Percentiles rank a stretch among this genome's conserved stretches.
These are phyloP conservation scores for Penicillium nucicola DNA, from an alignment of 495 filamentous ascomycete genomes.

Conservation along the genomic window DNA sequence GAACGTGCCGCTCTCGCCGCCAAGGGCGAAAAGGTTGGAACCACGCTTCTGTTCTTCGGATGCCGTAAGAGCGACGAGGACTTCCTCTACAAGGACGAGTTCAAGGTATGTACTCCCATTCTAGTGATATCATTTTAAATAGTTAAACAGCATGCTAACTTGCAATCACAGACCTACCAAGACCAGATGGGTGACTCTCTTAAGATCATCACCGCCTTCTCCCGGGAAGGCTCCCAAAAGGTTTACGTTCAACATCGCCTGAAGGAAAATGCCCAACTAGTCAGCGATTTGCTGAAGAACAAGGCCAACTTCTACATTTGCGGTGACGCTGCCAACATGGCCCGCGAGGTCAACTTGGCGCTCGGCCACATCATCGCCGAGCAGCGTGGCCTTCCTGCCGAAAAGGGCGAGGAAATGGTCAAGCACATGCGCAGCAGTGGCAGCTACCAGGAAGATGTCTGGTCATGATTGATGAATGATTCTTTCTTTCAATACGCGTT, in stretches of 20 bases:
- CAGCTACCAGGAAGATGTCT: constrained; percentile 97
- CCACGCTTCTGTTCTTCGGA: constrained; percentile 90
- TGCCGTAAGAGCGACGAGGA: constrained; percentile 84
- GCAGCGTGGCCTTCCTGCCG: constrained; percentile 73
- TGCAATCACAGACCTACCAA: constrained; percentile 71
- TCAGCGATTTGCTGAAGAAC: constrained; percentile 87
- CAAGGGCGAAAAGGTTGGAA: constrained; percentile 80
- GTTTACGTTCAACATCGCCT: constrained; percentile 97
- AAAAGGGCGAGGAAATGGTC: constrained; percentile 91
- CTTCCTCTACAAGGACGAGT: constrained; percentile 89
- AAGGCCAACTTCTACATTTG: constrained; percentile 97
- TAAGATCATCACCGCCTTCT: constrained; percentile 88
- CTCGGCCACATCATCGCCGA: constrained; percentile 81
- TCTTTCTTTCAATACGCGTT: constrained; percentile 23
- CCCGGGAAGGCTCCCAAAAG: constrained; percentile 74
- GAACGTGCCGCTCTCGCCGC: constrained; percentile 81
- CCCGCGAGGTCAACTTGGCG: constrained; percentile 86
- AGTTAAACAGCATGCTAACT: constrained; percentile 11
- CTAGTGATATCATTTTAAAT: no score
- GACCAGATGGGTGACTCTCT: constrained; percentile 81
- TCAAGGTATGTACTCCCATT: constrained; percentile 67
- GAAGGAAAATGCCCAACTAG: constrained; percentile 72
- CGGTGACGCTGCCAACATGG: constrained; percentile 98
- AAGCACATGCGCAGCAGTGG: constrained; percentile 91
- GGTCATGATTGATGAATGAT: constrained; percentile 59